Base-by-base conservation (phyloP, 1,284 basidiomycete genomes). In the Boletellus deceptivus region DNA sequence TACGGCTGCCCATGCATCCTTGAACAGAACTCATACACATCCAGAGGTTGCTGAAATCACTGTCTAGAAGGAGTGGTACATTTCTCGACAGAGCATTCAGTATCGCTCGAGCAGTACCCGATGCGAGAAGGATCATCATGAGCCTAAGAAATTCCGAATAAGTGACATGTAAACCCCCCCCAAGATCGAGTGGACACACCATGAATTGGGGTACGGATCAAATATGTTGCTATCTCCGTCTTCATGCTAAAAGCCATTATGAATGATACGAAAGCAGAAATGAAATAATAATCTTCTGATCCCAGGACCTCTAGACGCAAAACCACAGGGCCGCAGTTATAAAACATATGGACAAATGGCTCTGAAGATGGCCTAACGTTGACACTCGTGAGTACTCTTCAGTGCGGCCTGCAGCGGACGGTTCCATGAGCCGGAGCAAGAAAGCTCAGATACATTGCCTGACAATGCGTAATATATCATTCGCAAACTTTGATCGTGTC, bases 121-220 rank as follows among this genome's bases (percentile, higher is more conserved):
- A 22, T 9, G 11, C 17, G 10, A 17, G 29, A 8, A 29, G 11
- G 29, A 22, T 48, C 14, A 45, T 33, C 24, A 37, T 49, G 18
- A 49, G 34, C 29, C 9, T 29, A 29, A 29, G 29, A 29, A 1
- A 8, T 13, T 20, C 20, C 20, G 20, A 20, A 29, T 8, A 10
- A 13, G 29, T 29, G 29, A 29, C 11, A 11, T 29, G 11, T 11
- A 8, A 29, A 13, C 29, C 9, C 9, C 11, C 29, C 24, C 20
- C 4, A 29, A 11, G 29, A 29, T 33, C 4, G n/a, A n/a, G n/a
- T n/a, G 24, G 34, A 38, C 49, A 16, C 18, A 50, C 49, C 59
- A 59, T 58, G 52, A 62, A 60, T 40, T 59, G 56, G 35, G 60
- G 60, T 14, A 49, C 29, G 11, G 59, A 62, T 31, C 59, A 60